Evolutionary conservation across 495 filamentous ascomycete species (phyloP), one percentile per base, ranked within the genome.

Genomic region (Coniosporium apollinis): DNA sequence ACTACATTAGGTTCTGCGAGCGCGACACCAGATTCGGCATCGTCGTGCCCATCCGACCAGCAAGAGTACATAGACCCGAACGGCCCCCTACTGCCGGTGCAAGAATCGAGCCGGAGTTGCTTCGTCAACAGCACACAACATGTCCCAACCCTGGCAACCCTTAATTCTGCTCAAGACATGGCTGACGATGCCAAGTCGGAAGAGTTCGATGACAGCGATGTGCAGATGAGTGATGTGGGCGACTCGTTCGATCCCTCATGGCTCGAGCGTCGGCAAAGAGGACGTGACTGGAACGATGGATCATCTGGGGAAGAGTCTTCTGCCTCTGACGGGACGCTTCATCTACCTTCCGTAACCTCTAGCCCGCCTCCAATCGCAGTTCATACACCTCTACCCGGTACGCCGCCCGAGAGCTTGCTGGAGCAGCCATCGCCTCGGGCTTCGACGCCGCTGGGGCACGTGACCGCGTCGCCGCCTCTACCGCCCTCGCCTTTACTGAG

Each of bases 91-190:
- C 44, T 19, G 19, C 38, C 47, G 17, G 22, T 47, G 20, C 22
- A 28, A 24, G 39, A 51, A 33, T 25, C 53, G 3, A 52, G 50
- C 1, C 39, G 31, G 20, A 57, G 40, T 42, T 40, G 50, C 16
- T 49, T 54, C 32, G 44, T 51, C 22, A 57, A 54, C 37, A 60
- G 55, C 34, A 55, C 45, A 3, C 40, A 57, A 34, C 33, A 41
- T 19, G 39, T 48, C 10, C 47, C 47, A 1, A 47, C 44, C 4
- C 18, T 42, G 24, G 24, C 7, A 7, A 13, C 13, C 24, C 8
- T 8, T 26, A 7, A 9, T n/a, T 17, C 19, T 11, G 14, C 17
- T 16, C 34, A 29, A 28, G 28, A 43, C 22, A 15, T 13, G 3
- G 17, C 30, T 18, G 19, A 11, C 3, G 24, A 32, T 1, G 6